These are phyloP conservation scores for Penium margaritaceum DNA, from an alignment of 139 green algal genomes.

Conservation along the genomic window DNA sequence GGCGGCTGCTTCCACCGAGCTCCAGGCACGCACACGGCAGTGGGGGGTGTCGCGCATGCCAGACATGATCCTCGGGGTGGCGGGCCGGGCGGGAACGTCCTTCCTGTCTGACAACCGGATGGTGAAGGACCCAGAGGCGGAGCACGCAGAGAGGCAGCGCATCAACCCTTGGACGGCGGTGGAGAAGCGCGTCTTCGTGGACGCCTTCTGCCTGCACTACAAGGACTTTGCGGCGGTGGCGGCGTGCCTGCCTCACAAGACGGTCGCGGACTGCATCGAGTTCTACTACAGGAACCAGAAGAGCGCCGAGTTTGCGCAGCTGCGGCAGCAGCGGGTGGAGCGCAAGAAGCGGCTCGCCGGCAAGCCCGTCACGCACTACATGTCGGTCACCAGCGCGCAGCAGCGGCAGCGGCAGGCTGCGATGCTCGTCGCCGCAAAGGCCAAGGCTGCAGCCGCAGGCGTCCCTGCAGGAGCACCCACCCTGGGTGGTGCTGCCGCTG, in stretches of 20 bases:
- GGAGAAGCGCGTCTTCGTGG: conserved; percentile 76
- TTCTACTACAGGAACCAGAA: conserved; percentile 79
- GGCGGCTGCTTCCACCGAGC: too few relatives aligned
- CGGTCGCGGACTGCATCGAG: conserved; percentile 69
- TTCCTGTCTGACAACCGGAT: conserved; percentile 41
- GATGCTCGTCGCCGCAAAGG: too few relatives aligned
- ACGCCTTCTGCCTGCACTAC: conserved; percentile 67
- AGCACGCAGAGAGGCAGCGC: conserved; percentile 30
- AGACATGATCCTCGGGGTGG: conserved; percentile 36
- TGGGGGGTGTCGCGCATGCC: too few relatives aligned
- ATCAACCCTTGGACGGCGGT: conserved; percentile 60
- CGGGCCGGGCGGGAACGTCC: neutral
- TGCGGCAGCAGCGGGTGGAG: conserved; percentile 78
- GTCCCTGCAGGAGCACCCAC: too few relatives aligned
- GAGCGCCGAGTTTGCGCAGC: conserved; percentile 71
- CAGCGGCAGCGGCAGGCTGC: too few relatives aligned
- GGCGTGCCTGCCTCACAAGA: conserved; percentile 63
- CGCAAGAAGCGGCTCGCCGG: too few relatives aligned
- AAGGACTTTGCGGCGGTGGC: conserved; percentile 81
- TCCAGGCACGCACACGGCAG: too few relatives aligned
- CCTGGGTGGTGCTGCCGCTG: too few relatives aligned
- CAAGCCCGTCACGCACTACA: too few relatives aligned
- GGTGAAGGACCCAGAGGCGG: conserved; percentile 26
- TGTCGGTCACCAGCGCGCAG: too few relatives aligned
- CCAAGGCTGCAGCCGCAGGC: too few relatives aligned